Evolutionary conservation across 1,139 yeast species (phyloP).

Genomic region (Blastobotrys indianensis): DNA sequence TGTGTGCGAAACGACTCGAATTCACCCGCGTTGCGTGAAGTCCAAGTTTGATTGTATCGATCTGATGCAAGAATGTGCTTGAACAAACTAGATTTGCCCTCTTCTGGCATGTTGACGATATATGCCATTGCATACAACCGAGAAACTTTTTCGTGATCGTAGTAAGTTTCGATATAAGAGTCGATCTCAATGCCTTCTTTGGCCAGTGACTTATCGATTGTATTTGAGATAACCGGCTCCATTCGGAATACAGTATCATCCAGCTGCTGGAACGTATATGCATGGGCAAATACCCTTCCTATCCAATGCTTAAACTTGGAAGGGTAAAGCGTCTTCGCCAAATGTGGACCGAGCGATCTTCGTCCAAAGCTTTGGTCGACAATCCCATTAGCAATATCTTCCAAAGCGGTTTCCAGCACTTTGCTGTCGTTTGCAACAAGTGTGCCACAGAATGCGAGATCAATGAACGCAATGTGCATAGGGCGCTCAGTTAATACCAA

Average conservation of each 20-base stretch:
- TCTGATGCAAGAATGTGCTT: slow-evolving; percentile 41
- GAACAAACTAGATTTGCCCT: slow-evolving; percentile 42
- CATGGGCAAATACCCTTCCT: slow-evolving; percentile 44
- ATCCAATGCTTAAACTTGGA: slow-evolving; percentile 46
- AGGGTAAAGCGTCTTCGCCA: slow-evolving; percentile 44
- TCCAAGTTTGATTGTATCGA: slow-evolving; percentile 43
- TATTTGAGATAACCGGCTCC: slow-evolving; percentile 50
- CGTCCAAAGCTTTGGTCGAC: slow-evolving; percentile 51
- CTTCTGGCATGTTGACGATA: slow-evolving; percentile 32
- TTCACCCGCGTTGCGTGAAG: slow-evolving; percentile 53
- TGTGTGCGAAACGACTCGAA: slow-evolving; percentile 66
- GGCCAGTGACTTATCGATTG: slow-evolving; percentile 39
- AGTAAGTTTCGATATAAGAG: slow-evolving; percentile 51
- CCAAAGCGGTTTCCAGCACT: slow-evolving; percentile 17
- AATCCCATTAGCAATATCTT: slow-evolving; percentile 24
- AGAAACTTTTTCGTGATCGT: slow-evolving; percentile 53
- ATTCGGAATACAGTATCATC: slow-evolving; percentile 52
- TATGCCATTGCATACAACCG: slow-evolving; percentile 37
- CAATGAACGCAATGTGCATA: slow-evolving; percentile 53
- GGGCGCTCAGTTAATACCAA: slow-evolving; percentile 60
- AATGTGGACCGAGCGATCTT: slow-evolving; percentile 59
- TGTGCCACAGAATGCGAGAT: slow-evolving; percentile 37
- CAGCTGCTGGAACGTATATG: slow-evolving; percentile 49
- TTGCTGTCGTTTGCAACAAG: slow-evolving; percentile 23
- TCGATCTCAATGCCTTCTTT: slow-evolving; percentile 15